phyloP scores from a whole-genome alignment of 2,329 filamentous ascomycete species.

The Monosporascus sp. region DNA sequence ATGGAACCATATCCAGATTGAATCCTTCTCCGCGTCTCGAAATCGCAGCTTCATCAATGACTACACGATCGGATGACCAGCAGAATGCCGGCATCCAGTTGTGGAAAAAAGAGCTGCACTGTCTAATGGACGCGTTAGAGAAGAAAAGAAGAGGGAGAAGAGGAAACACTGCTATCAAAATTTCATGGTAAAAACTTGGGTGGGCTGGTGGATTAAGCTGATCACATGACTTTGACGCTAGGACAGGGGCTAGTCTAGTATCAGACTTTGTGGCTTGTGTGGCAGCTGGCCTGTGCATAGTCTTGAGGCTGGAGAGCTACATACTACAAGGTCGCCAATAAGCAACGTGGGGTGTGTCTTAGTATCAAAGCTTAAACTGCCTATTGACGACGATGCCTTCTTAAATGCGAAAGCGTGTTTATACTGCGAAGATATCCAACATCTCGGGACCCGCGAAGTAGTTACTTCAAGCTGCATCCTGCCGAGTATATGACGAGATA shows the following conservation, averaged over 20 bases:
- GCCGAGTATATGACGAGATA: slow-evolving; percentile 2
- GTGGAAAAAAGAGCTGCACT: slow-evolving; percentile 68
- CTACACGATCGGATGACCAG: slow-evolving; percentile 46
- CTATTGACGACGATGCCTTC: background rate
- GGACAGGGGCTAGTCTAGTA: too few relatives aligned
- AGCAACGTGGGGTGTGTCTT: background rate
- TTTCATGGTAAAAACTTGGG: slow-evolving; percentile 7
- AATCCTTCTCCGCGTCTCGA: slow-evolving; percentile 42
- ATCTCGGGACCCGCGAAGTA: background rate
- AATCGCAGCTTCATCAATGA: slow-evolving; percentile 54
- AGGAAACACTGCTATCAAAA: slow-evolving; percentile 19
- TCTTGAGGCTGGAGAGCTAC: background rate
- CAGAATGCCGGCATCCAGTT: slow-evolving; percentile 62
- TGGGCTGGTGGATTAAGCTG: slow-evolving; percentile 8
- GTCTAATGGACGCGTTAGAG: slow-evolving; percentile 74
- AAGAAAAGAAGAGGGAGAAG: slow-evolving; percentile 26
- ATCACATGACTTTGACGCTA: slow-evolving; percentile 16
- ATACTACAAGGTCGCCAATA: background rate
- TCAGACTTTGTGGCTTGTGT: too few relatives aligned
- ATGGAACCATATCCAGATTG: slow-evolving; percentile 50
- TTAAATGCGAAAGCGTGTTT: background rate
- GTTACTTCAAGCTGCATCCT: background rate
- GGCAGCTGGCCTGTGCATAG: background rate
- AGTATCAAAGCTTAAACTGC: background rate
- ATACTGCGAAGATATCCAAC: background rate